Conservation (phyloP, 495 filamentous ascomycete genomes). For the Trichoderma erinaceum region DNA sequence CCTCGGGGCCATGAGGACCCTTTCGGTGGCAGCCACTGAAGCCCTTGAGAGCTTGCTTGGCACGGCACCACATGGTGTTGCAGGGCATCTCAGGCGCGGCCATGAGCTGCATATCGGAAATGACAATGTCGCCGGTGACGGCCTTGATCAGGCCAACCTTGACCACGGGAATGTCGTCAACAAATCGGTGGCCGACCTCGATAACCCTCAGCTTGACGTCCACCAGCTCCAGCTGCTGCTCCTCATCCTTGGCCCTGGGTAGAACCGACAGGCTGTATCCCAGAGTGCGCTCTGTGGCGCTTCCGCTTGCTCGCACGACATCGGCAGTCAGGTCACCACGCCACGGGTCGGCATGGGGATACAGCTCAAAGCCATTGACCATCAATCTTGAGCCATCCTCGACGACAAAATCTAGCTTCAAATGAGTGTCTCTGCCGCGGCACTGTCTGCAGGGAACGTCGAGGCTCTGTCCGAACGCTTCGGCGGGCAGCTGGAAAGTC, state of each 20-base stretch:
- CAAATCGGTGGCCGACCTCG: slow-evolving; percentile 40
- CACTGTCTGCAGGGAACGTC: slow-evolving; percentile 21
- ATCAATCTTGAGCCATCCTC: slow-evolving; percentile 33
- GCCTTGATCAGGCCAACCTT: slow-evolving; percentile 42
- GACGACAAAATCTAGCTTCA: slow-evolving; percentile 37
- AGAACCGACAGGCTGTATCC: slow-evolving; percentile 24
- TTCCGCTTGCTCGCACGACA: slow-evolving; percentile 22
- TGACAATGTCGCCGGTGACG: slow-evolving; percentile 34
- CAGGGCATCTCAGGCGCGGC: slow-evolving; percentile 14
- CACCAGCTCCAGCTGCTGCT: slow-evolving; percentile 34
- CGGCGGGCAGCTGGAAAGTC: slow-evolving; percentile 19
- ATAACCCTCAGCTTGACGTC: slow-evolving; percentile 43
- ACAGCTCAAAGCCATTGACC: slow-evolving; percentile 42
- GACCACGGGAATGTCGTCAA: slow-evolving; percentile 42
- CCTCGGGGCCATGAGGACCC: slow-evolving; percentile 20
- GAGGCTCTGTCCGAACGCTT: slow-evolving; percentile 27
- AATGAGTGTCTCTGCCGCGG: slow-evolving; percentile 25
- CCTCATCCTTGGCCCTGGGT: slow-evolving; percentile 25
- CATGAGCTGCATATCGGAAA: slow-evolving; percentile 32
- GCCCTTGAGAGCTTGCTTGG: slow-evolving; percentile 35
- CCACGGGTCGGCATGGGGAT: slow-evolving; percentile 32
- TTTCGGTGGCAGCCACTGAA: slow-evolving; percentile 24
- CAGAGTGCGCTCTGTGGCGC: slow-evolving; percentile 18
- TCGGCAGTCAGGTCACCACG: slow-evolving; percentile 26
- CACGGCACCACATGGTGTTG: slow-evolving; percentile 38